Base-by-base conservation (phyloP, 2,329 filamentous ascomycete species). In the Fusarium brevicatenulatum region DNA sequence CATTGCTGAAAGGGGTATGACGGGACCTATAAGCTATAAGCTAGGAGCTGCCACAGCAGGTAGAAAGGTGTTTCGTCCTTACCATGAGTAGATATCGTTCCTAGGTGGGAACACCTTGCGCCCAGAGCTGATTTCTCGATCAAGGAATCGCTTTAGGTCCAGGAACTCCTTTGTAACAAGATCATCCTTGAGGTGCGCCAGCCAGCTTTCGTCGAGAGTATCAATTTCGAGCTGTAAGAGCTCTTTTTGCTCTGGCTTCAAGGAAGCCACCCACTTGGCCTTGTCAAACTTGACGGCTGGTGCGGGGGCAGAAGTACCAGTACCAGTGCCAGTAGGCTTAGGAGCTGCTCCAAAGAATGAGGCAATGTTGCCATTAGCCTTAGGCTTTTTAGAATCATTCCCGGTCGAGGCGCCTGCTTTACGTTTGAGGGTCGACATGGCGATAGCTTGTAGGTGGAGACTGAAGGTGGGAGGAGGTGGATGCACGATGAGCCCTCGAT, bases 51-150 rank as follows among this genome's bases (percentile, higher is more conserved):
- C 5, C 10, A 32, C 28, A 44, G 49, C n/a, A 21, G 36, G n/a
- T 40, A 19, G 28, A 23, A 18, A 21, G 7, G 42, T 19, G 21
- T 37, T 18, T 61, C 25, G 28, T 32, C 9, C 87, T 63, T 86
- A 97, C 96, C 96, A 99, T 73, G 94, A 96, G 83, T 99, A 99
- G 18, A 99, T 91, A 77, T 99, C 95, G 73, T 94, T 88, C 76
- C 90, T 87, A 0, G 95, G 95, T 7, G 96, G 96, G 78, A 97
- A 99, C 75, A 97, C 89, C 78, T 92, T 95, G 83, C 91, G 92
- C 5, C 92, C 91, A 2, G 88, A 86, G 21, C 89, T 88, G 59
- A 91, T 88, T 84, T 99, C 96, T 60, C 88, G 89, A 78, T 93
- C 91, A 60, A 99, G 84, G 81, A 98, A 99, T 56, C 89, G 88